Percentiles rank a stretch among this genome's conserved stretches.
Conservation (phyloP, 2,329 filamentous ascomycete genomes). For the Fusarium xyrophilum region DNA sequence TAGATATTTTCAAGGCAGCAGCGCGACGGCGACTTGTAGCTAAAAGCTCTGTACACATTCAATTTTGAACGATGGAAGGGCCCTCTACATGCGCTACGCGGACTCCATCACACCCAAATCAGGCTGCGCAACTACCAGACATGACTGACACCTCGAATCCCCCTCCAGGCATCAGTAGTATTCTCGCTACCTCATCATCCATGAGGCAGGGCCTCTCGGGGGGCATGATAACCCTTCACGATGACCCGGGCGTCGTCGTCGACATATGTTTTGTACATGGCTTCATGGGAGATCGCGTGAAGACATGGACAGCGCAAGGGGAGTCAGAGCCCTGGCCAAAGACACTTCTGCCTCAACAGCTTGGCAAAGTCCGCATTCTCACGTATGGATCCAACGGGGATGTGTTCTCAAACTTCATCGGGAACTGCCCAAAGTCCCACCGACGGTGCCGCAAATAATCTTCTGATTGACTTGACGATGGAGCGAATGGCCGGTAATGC, state of each 20-base stretch:
- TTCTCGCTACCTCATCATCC: accelerated
- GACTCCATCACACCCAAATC: not conserved
- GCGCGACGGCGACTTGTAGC: accelerated
- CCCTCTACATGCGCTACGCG: not conserved
- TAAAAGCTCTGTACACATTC: not conserved
- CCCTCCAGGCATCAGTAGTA: accelerated
- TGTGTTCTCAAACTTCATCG: accelerated
- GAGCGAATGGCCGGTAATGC: accelerated
- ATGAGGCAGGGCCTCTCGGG: not conserved
- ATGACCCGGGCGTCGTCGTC: accelerated
- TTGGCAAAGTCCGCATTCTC: not conserved
- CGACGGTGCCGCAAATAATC: not conserved
- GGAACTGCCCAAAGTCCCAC: accelerated
- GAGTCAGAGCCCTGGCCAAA: not conserved
- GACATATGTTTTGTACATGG: not conserved
- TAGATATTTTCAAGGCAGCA: accelerated
- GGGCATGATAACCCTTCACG: not conserved
- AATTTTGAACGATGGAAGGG: not conserved
- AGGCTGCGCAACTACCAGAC: not conserved
- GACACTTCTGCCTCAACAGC: not conserved
- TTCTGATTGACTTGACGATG: not conserved
- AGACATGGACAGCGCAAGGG: accelerated
- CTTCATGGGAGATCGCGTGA: not conserved
- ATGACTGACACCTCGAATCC: accelerated
- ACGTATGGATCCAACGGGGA: accelerated